Evolutionary conservation across 805 yeast species (phyloP), one percentile per base, ranked within the genome.

Genomic region (Candida xyloterini): DNA sequence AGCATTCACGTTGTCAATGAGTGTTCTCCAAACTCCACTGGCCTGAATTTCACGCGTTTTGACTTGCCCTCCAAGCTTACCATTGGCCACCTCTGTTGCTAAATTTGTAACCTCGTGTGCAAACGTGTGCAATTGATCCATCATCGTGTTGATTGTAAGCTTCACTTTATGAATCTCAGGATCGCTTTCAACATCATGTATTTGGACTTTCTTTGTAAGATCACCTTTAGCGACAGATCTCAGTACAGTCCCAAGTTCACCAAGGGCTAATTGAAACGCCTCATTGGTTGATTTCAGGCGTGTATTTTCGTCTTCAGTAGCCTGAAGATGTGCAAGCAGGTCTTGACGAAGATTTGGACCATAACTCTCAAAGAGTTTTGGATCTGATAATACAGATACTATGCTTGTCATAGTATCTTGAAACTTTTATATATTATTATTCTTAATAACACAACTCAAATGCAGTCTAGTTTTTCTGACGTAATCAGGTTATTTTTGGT

Each of bases 141-240:
- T 84, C 95, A 87, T 87, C 15, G 85, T 77, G 61, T 87, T 87
- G 55, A 87, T 84, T 7, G 93, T 82, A 40, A 78, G 77, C 59
- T 87, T 86, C 55, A 86, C 87, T 56, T 81, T 82, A 42, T 80
- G 70, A 46, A 86, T 84, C 57, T 84, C 91, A 1, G 93, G 88
- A 59, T 84, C 89, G 42, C 76, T 70, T 57, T 84, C 90, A 29
- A 75, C 79, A 18, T 77, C 71, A 57, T 82, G 87, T 42, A 84
- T 75, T 42, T 76, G 79, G 20, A 86, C 95, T 56, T 85, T 85
- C 52, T 85, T 85, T 22, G 88, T 78, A 52, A 87, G 69, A 56
- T 87, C 95, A 35, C 96, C 96, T 75, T 80, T 82, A 14, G 95
- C 93, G 16, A 87, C 95, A 11, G 91, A 85, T 27, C 84, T 82